Percentiles rank a stretch among this genome's conserved stretches.
Conservation (phyloP, 2,329 filamentous ascomycete species). For the Aspergillus phoenicis region DNA sequence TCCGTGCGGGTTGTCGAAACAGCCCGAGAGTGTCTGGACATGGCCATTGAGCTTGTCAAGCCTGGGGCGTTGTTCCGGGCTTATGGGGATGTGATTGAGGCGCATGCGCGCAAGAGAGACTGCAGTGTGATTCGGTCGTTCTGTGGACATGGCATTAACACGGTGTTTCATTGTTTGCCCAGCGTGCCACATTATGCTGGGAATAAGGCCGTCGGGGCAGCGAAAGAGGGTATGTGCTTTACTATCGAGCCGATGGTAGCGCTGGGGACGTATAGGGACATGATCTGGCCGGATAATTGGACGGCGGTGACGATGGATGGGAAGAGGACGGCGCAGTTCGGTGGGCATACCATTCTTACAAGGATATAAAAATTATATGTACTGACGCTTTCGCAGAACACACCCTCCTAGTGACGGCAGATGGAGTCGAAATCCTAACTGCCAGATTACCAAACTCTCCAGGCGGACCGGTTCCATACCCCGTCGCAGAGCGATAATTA, state of each 20-base stretch:
- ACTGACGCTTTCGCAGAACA: conserved; percentile 56
- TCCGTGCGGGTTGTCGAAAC: conserved; percentile 83
- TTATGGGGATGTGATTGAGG: conserved; percentile 83
- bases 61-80: conserved; percentile 84
- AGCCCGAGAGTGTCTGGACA: conserved; percentile 77
- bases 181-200: conserved; percentile 94
- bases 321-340: conserved; percentile 85
- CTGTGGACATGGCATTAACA: conserved; percentile 89
- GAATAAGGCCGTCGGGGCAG: conserved; percentile 88
- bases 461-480: conserved; percentile 66
- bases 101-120: conserved; percentile 74
- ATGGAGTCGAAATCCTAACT: conserved; percentile 74
- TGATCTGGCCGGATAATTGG: conserved; percentile 97
- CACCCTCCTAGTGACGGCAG: conserved; percentile 76
- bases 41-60: conserved; percentile 83
- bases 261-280: conserved; percentile 77
- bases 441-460: conserved; percentile 68
- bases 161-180: conserved; percentile 83
- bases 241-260: conserved; percentile 97
- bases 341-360: conserved; percentile 14
- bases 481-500: conserved; percentile 21
- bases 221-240: conserved; percentile 92
- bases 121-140: conserved; percentile 89
- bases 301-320: conserved; percentile 88
- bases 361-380: neutral